These are phyloP conservation scores for Vaccinium macrocarpon DNA, from an alignment of 148 eudicot species.

Conservation along the genomic window DNA sequence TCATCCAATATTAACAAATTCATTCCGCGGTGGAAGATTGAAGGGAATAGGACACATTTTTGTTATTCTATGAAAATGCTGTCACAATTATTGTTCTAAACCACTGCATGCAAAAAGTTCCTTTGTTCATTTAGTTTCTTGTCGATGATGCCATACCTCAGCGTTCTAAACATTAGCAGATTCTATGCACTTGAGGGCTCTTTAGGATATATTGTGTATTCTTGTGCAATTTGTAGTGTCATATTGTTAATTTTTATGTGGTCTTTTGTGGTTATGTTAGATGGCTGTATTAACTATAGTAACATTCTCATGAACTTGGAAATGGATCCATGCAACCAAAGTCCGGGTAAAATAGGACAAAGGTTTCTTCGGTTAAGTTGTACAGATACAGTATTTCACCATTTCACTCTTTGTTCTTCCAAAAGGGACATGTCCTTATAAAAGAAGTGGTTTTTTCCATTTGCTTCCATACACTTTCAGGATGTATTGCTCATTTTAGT, in stretches of 20 bases:
- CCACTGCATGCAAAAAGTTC: neutral
- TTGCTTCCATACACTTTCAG: neutral
- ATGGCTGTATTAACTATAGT: neutral
- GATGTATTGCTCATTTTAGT: neutral
- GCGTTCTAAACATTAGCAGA: neutral
- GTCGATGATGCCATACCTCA: neutral
- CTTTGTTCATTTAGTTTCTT: too few species aligned
- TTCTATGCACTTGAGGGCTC: neutral
- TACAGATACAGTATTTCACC: neutral
- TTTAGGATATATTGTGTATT: neutral
- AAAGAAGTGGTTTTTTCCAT: too few species aligned
- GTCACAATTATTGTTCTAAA: neutral
- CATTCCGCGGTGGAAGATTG: neutral
- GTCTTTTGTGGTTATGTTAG: neutral
- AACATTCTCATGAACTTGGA: neutral
- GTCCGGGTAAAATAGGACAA: neutral
- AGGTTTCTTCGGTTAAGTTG: neutral
- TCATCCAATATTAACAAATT: constrained; percentile 9
- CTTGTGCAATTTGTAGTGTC: neutral
- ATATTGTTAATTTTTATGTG: neutral
- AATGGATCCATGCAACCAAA: neutral
- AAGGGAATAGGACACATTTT: neutral
- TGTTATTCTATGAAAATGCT: neutral
- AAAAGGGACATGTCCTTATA: neutral
- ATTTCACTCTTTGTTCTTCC: neutral